Percentiles rank a stretch among this genome's conserved stretches.
Evolutionary conservation across 2,329 filamentous ascomycete species (phyloP).

Genomic region (Stagonosporopsis chrysanthemi): DNA sequence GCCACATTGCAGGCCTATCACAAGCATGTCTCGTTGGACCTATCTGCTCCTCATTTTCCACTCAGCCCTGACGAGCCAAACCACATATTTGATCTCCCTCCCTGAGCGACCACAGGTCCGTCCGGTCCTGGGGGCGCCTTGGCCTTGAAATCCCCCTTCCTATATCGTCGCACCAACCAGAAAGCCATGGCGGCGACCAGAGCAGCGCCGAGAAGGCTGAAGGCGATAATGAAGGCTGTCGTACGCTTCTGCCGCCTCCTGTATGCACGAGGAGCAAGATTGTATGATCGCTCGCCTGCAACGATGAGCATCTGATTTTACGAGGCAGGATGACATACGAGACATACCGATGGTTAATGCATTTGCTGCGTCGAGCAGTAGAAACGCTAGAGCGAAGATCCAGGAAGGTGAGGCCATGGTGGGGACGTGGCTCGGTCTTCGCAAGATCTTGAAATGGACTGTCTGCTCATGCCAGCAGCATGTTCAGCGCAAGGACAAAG

Average conservation of each 20-base stretch:
- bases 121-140: neutral
- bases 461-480: too few relatives aligned
- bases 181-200: neutral
- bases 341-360: constrained; percentile 2
- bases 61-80: neutral
- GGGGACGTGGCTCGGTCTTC: neutral
- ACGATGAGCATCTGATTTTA: neutral
- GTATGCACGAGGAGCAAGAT: neutral
- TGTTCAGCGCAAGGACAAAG: too few relatives aligned
- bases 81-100: neutral
- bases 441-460: too few relatives aligned
- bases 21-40: too few relatives aligned
- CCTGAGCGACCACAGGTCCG: neutral
- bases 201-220: neutral
- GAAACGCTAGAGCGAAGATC: neutral
- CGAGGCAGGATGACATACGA: too few relatives aligned
- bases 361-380: neutral
- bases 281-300: neutral
- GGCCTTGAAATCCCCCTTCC: neutral
- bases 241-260: neutral
- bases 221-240: neutral
- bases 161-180: neutral
- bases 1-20: too few relatives aligned
- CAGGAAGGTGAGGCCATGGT: neutral
- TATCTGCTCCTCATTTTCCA: too few relatives aligned